Base-by-base conservation (phyloP, 805 yeast species). In the Saccharomycopsis fodiens region DNA sequence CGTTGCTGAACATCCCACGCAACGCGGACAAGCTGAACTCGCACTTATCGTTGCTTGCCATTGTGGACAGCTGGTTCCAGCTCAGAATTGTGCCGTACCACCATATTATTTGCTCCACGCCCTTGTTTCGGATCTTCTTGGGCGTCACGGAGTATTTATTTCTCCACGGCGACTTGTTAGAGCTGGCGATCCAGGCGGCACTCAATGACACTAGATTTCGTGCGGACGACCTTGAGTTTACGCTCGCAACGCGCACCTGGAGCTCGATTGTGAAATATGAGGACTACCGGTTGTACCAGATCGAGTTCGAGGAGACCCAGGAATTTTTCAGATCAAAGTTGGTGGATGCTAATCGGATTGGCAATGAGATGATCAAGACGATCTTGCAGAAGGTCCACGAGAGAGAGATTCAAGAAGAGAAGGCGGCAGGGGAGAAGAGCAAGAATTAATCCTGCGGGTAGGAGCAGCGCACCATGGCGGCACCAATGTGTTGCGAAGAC, bases 21-120 rank as follows among this genome's bases (percentile, higher is more conserved):
- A 68, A 67, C 13, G 79, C 73, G 6, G 76, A 76, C 25, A 62
- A 73, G 50, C 73, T 78, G 42, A 93, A 93, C 61, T 85, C 96
- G 3, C 98, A 93, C 62, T 67, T 93, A 41, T 84, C 96, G 1
- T 64, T 93, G 32, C 65, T 93, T 46, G 94, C 95, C 1, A 88
- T 93, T 39, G 97, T 86, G 1, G 97, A 93, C 63, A 81, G 93
- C 58, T 93, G 98, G 98, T 76, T 74, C 57, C 80, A 79, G 52
- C 65, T 86, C 36, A 83, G 82, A 1, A 87, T 93, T 35, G 82
- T 84, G 30, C 98, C 98, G 3, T 91, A 93, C 59, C 96, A 91
- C 61, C 98, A 93, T 63, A 89, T 91, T 65, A 89, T 91, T 48
- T 91, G 97, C 59, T 85, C 96, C 1, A 93, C 98, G 0, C 98